Conservation (phyloP, 108 stramenopile species). For the Thalassiosira profunda region DNA sequence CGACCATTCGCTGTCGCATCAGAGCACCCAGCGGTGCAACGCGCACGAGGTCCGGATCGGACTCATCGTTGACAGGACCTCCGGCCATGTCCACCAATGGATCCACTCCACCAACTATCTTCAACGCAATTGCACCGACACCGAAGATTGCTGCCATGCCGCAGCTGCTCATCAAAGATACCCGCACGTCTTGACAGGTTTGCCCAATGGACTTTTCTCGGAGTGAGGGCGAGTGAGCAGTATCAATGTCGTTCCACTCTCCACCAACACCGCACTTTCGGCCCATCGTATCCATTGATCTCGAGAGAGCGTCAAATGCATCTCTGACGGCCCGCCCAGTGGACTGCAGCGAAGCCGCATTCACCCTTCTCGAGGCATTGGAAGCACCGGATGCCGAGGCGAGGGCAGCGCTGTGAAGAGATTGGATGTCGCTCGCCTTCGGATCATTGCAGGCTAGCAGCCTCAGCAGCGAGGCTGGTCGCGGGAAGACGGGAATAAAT, state of each 20-base stretch:
- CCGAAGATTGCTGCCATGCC: slow-evolving; percentile 85
- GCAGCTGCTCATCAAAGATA: slow-evolving; percentile 75
- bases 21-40: slow-evolving; percentile 69
- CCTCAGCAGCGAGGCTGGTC: slow-evolving; percentile 63
- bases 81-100: slow-evolving; percentile 77
- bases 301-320: slow-evolving; percentile 75
- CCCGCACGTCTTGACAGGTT: slow-evolving; percentile 73
- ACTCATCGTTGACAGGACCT: slow-evolving; percentile 42
- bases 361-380: too few relatives aligned
- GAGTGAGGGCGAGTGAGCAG: slow-evolving; percentile 48
- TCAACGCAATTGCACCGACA: slow-evolving; percentile 67
- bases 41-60: slow-evolving; percentile 50
- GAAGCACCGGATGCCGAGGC: slow-evolving; percentile 17
- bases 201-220: slow-evolving; percentile 75
- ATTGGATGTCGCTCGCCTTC: slow-evolving; percentile 62
- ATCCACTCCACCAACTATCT: slow-evolving; percentile 67
- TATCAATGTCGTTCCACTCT: slow-evolving; percentile 80
- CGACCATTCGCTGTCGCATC: slow-evolving; percentile 68
- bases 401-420: slow-evolving; percentile 63
- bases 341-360: slow-evolving; percentile 30
- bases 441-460: slow-evolving; percentile 78
- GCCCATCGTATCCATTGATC: slow-evolving; percentile 89
- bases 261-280: slow-evolving; percentile 85
- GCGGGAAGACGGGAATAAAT: slow-evolving; percentile 74
- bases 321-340: slow-evolving; percentile 79